Evolutionary conservation across 1,284 basidiomycete genomes (phyloP), one percentile per base, ranked within the genome.

Genomic region (Fomitopsis schrenkii): DNA sequence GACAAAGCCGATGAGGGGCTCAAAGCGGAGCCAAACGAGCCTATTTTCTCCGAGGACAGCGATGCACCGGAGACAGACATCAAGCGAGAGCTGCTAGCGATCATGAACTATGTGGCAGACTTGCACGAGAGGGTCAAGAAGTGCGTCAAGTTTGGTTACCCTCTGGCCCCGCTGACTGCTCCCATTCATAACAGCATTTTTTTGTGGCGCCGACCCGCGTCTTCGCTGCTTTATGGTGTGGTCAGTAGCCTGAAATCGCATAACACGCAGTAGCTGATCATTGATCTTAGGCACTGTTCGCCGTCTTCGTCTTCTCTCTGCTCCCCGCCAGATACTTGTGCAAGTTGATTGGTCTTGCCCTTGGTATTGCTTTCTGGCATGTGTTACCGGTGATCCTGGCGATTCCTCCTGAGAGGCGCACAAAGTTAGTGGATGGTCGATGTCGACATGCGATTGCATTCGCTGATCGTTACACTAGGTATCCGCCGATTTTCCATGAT

Each of bases 81-180:
- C 15, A 82, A 81, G 67, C 75, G 75, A 10, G 65, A 75, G n/a
- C 63, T 74, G 2, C 67, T 89, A 36, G 69, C 76, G 56, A 40
- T 71, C 10, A 50, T 86, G 58, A 77, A 77, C 55, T 79, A 82
- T 54, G 67, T 85, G 35, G 81, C 83, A 5, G 87, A 90, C 68
- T 57, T 87, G 7, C 83, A 90, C 64, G 90, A 92, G 70, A 79
- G 87, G 41, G 65, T 88, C 44, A 82, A 82, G 72, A 90, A 88
- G 88, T 89, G 67, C n/a, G 80, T 74, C 14, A 30, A 19, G 14
- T 12, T 9, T 6, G 19, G 15, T 17, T 15, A 50, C 33, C 0
- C 53, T 28, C 7, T 48, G 35, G 10, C 59, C 15, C 30, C 55
- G 45, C 42, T 52, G 7, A 41, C 12, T 17, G 55, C 50, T 59